Evolutionary conservation across 148 eudicot species (phyloP).

Genomic region (Rhododendron ovatum): DNA sequence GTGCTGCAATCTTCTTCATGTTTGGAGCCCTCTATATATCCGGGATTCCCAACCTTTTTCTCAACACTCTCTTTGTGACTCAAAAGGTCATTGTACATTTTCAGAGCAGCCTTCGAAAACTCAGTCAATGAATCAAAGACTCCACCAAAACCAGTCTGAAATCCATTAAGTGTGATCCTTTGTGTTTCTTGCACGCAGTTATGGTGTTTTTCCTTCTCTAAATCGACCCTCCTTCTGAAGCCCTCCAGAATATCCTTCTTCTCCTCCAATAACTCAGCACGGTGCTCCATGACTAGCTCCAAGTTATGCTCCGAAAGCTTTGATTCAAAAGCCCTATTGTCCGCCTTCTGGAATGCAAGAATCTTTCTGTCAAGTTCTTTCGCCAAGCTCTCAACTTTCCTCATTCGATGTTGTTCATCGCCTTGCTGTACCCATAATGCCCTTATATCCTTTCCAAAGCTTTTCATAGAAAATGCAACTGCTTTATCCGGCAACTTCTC

Average conservation of each 20-base stretch:
- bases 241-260: slow-evolving; percentile 63
- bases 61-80: slow-evolving; percentile 28
- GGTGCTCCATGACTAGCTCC: slow-evolving; percentile 38
- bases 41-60: slow-evolving; percentile 29
- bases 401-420: slow-evolving; percentile 72
- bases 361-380: slow-evolving; percentile 75
- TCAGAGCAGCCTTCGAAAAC: slow-evolving; percentile 62
- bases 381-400: slow-evolving; percentile 73
- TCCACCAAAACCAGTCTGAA: slow-evolving; percentile 73
- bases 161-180: slow-evolving; percentile 69
- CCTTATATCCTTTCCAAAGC: slow-evolving; percentile 66
- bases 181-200: slow-evolving; percentile 74
- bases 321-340: slow-evolving; percentile 45
- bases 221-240: slow-evolving; percentile 49
- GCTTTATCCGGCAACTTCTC: slow-evolving; percentile 72
- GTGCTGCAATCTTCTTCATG: slow-evolving; percentile 34
- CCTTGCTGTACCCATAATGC: slow-evolving; percentile 84
- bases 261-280: slow-evolving; percentile 42
- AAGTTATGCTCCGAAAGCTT: slow-evolving; percentile 47
- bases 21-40: slow-evolving; percentile 33
- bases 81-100: slow-evolving; percentile 62
- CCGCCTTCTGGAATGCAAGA: slow-evolving; percentile 62
- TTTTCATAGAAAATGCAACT: slow-evolving; percentile 61
- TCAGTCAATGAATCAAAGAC: slow-evolving; percentile 70
- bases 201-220: slow-evolving; percentile 83